Conservation (phyloP, 2,329 filamentous ascomycete species). For the Dryadomyces quercus-mongolicae region DNA sequence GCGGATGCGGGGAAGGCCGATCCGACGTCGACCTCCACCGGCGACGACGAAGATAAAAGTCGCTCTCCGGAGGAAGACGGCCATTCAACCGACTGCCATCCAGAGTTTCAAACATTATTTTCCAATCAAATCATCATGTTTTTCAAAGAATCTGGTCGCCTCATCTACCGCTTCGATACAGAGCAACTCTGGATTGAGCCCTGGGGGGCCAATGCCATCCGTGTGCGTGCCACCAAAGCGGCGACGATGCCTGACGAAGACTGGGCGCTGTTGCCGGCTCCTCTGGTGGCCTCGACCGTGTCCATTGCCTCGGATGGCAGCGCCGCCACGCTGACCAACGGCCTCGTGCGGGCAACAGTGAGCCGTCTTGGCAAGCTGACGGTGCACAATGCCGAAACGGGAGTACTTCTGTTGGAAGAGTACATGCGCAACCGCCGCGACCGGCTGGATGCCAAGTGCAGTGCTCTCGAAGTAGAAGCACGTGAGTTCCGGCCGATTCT, state of each 20-base stretch:
- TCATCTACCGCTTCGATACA: slow-evolving; percentile 11
- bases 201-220: slow-evolving; percentile 34
- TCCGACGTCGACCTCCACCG: too few species aligned
- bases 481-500: slow-evolving; percentile 43
- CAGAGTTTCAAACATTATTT: slow-evolving; percentile 11
- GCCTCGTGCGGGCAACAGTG: slow-evolving; percentile 33
- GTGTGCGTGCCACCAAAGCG: slow-evolving; percentile 32
- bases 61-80: too few species aligned
- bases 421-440: slow-evolving; percentile 38
- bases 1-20: too few species aligned
- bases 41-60: too few species aligned
- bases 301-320: slow-evolving; percentile 12
- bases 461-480: slow-evolving; percentile 41
- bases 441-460: slow-evolving; percentile 43
- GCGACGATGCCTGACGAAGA: slow-evolving; percentile 22
- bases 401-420: slow-evolving; percentile 36
- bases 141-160: slow-evolving; percentile 6
- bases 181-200: slow-evolving; percentile 24
- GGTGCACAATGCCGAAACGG: slow-evolving; percentile 26
- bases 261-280: slow-evolving; percentile 23
- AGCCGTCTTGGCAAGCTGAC: slow-evolving; percentile 36
- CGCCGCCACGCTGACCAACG: slow-evolving; percentile 31
- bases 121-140: neutral
- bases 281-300: neutral
- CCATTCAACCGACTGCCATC: too few species aligned